These are phyloP conservation scores for Apiosordaria backusii DNA, from an alignment of 495 filamentous ascomycete species.

Conservation along the genomic window DNA sequence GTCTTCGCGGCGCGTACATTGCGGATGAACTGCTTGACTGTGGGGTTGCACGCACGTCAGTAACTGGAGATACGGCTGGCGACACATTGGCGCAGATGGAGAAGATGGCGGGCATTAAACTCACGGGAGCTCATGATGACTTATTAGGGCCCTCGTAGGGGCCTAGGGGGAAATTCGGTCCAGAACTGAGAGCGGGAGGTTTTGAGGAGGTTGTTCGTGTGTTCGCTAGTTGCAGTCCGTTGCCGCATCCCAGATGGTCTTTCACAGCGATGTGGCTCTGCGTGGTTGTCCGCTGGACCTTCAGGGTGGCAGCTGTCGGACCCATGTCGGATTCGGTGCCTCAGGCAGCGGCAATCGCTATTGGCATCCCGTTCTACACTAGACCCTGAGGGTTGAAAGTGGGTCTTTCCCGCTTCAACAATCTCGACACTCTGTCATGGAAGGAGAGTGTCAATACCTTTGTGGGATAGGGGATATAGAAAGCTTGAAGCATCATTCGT, in stretches of 20 bases:
- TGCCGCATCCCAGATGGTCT: conserved; percentile 3
- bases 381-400: background rate
- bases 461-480: background rate
- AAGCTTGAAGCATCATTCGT: background rate
- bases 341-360: background rate
- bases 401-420: background rate
- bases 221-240: conserved; percentile 12
- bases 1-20: conserved; percentile 98
- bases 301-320: background rate
- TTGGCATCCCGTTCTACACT: background rate
- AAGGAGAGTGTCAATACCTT: background rate
- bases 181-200: conserved; percentile 25
- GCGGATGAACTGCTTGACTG: conserved; percentile 99
- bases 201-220: conserved; percentile 10
- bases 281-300: background rate
- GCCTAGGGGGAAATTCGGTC: conserved; percentile 38
- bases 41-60: conserved; percentile 19
- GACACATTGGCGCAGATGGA: background rate
- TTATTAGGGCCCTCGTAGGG: conserved; percentile 39
- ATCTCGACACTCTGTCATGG: background rate
- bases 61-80: background rate
- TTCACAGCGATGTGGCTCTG: conserved; percentile 10
- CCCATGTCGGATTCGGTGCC: conserved; percentile 3
- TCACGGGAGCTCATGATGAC: conserved; percentile 47
- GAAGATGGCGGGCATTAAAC: conserved; percentile 15